Conservation (phyloP, 2,329 filamentous ascomycete genomes). For the Fusarium sambucinum region DNA sequence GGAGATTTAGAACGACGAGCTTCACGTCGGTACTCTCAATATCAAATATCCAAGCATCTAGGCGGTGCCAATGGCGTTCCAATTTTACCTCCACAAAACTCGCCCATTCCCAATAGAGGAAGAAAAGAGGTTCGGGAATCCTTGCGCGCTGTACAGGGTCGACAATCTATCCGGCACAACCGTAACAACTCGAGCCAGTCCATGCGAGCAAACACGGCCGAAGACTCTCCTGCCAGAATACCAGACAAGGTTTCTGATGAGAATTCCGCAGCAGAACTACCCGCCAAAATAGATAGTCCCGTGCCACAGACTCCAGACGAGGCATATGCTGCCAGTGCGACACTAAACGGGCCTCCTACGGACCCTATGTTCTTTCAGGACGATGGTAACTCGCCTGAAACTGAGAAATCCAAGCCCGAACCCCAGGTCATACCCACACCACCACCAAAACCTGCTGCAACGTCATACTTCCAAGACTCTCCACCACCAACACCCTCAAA, state of each 20-base stretch:
- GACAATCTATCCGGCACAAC: slow-evolving; percentile 64
- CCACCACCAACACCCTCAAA: slow-evolving; percentile 78
- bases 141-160: slow-evolving; percentile 73
- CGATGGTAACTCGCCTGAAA: slow-evolving; percentile 25
- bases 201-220: slow-evolving; percentile 54
- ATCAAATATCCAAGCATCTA: slow-evolving; percentile 95
- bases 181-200: slow-evolving; percentile 62
- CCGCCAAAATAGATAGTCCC: slow-evolving; percentile 50
- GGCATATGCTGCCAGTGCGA: slow-evolving; percentile 69
- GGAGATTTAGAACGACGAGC: slow-evolving; percentile 93
- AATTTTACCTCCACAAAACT: slow-evolving; percentile 85
- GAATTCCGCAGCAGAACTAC: slow-evolving; percentile 44
- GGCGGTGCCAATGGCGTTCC: slow-evolving; percentile 86
- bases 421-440: slow-evolving; percentile 49
- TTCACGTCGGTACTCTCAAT: slow-evolving; percentile 92
- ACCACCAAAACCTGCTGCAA: slow-evolving; percentile 57
- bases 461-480: slow-evolving; percentile 68
- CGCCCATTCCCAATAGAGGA: slow-evolving; percentile 86
- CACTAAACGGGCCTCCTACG: slow-evolving; percentile 68
- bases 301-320: slow-evolving; percentile 73
- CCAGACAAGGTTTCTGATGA: slow-evolving; percentile 75
- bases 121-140: slow-evolving; percentile 84
- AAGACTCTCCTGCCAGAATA: slow-evolving; percentile 72
- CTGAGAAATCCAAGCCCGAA: slow-evolving; percentile 42
- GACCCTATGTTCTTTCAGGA: slow-evolving; percentile 56